Percentiles rank a stretch among this genome's conserved stretches.
Evolutionary conservation across 495 filamentous ascomycete species (phyloP).

Genomic region (Hypoxylon trugodes): DNA sequence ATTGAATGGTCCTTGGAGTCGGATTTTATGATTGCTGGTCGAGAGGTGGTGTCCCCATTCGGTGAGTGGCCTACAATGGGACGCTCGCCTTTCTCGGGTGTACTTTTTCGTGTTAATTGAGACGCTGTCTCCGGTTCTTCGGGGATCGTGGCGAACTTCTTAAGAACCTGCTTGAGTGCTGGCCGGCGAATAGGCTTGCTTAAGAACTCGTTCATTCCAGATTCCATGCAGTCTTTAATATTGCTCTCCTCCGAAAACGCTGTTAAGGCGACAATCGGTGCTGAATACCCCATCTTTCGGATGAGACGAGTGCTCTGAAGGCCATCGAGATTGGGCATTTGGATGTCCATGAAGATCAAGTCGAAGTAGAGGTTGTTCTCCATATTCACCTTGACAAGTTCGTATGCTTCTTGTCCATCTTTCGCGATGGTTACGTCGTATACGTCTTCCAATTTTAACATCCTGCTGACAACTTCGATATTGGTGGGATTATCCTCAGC

Average conservation of each 20-base stretch:
- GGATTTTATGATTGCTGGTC: background rate
- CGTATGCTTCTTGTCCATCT: conserved; percentile 89
- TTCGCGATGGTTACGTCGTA: conserved; percentile 81
- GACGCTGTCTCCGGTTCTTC: conserved; percentile 60
- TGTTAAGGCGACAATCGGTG: conserved; percentile 90
- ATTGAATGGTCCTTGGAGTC: background rate
- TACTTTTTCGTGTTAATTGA: conserved; percentile 38
- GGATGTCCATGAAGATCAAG: conserved; percentile 93
- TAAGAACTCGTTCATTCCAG: conserved; percentile 76
- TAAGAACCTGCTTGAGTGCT: conserved; percentile 84
- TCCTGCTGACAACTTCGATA: conserved; percentile 80
- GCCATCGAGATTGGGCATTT: conserved; percentile 95
- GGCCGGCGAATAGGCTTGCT: conserved; percentile 86
- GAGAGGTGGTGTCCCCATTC: conserved; percentile 11
- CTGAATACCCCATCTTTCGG: conserved; percentile 83
- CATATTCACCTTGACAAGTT: conserved; percentile 84
- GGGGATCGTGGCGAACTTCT: conserved; percentile 65
- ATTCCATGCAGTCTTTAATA: conserved; percentile 82
- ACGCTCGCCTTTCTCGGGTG: conserved; percentile 37
- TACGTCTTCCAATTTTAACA: conserved; percentile 64
- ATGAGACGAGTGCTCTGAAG: conserved; percentile 89
- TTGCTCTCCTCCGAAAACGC: conserved; percentile 92
- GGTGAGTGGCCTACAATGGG: background rate
- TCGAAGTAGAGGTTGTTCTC: conserved; percentile 74
- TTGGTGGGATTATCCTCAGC: conserved; percentile 97